Evolutionary conservation across 2,329 filamentous ascomycete species (phyloP).

Genomic region (Paramyrothecium roridum): DNA sequence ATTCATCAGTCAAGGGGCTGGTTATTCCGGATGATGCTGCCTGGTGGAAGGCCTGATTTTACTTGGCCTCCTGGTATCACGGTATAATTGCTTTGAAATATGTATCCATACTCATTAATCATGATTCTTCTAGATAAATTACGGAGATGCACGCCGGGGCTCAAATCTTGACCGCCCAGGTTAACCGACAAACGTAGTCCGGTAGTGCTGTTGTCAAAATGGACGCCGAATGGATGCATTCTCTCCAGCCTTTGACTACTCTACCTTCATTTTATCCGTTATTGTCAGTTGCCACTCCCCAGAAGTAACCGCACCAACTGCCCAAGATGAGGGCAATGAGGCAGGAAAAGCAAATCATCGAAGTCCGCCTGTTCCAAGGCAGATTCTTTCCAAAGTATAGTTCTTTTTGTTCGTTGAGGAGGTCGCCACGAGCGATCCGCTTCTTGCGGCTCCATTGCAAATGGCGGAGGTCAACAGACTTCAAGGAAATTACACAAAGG

Average conservation of each 20-base stretch:
- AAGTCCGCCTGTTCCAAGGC: conserved; percentile 4
- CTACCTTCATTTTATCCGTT: neutral
- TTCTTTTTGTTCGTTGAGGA: conserved; percentile 37
- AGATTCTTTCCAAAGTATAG: conserved; percentile 22
- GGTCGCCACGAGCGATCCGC: conserved; percentile 31
- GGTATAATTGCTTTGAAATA: neutral
- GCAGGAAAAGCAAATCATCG: neutral
- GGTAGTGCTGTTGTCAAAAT: no score
- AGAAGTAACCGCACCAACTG: neutral
- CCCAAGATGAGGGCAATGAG: neutral
- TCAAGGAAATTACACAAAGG: conserved; percentile 30
- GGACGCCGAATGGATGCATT: no score
- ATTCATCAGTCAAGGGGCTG: conserved; percentile 21
- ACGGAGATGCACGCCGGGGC: no score
- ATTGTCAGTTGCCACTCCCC: conserved; percentile 1
- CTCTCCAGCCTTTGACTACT: neutral
- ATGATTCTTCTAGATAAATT: no score
- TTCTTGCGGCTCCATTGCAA: conserved; percentile 49
- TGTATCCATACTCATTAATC: neutral
- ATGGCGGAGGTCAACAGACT: conserved; percentile 34
- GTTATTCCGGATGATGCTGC: conserved; percentile 28
- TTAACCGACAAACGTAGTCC: no score
- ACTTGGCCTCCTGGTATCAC: conserved; percentile 8
- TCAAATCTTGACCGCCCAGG: no score
- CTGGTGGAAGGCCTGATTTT: conserved; percentile 20